A percentile compares a stretch with the other conserved stretches of the same genome.
These are phyloP conservation scores for Penicillium sp. DNA, from an alignment of 2,329 filamentous ascomycete species.

Conservation along the genomic window DNA sequence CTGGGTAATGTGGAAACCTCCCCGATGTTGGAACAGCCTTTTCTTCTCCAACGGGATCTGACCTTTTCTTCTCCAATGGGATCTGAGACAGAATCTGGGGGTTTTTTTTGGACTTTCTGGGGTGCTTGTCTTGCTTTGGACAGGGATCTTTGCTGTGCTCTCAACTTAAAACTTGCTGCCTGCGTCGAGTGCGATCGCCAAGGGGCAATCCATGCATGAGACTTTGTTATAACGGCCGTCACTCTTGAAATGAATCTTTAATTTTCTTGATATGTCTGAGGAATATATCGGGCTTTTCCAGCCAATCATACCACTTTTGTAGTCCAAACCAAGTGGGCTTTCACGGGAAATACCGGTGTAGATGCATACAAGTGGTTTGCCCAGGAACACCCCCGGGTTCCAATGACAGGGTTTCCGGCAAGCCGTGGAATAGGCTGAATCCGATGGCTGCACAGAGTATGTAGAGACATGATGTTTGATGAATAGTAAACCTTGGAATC, in stretches of 20 bases:
- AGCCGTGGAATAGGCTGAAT: not conserved
- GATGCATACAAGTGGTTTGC: not conserved
- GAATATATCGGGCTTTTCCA: too few species aligned
- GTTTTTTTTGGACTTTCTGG: too few species aligned
- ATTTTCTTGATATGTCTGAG: not conserved
- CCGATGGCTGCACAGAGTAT: not conserved
- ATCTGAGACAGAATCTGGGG: not conserved
- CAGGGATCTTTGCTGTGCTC: not conserved
- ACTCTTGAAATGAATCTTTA: not conserved
- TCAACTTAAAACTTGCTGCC: not conserved
- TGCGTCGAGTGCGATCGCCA: too few species aligned
- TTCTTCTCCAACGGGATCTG: not conserved
- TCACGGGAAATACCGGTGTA: not conserved
- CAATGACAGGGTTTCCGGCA: not conserved
- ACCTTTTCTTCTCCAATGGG: not conserved
- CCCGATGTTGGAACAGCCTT: not conserved
- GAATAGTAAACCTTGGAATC: too few species aligned
- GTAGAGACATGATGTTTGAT: too few species aligned
- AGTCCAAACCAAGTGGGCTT: not conserved
- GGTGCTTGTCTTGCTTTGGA: not conserved
- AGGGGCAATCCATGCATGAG: not conserved
- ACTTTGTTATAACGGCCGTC: not conserved
- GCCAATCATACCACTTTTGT: not conserved
- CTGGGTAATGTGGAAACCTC: not conserved
- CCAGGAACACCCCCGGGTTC: too few species aligned